Evolutionary conservation across 2,329 filamentous ascomycete species (phyloP).

Genomic region (Hypoxylon sp.): DNA sequence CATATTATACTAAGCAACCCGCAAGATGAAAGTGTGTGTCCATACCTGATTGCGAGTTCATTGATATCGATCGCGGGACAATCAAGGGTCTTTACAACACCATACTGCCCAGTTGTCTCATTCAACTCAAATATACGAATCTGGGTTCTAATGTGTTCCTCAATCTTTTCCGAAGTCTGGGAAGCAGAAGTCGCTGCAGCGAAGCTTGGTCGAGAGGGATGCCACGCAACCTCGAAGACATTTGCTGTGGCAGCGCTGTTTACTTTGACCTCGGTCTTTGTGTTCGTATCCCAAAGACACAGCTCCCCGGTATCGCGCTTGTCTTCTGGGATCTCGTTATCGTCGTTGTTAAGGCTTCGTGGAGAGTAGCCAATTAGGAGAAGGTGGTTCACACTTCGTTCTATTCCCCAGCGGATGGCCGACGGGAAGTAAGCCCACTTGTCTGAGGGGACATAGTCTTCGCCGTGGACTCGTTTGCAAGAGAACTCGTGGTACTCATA

Average conservation of each 20-base stretch:
- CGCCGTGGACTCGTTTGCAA: constrained; percentile 53
- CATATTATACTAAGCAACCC: background rate
- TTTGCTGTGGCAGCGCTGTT: constrained; percentile 69
- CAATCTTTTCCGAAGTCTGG: constrained; percentile 58
- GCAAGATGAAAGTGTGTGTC: constrained; percentile 3
- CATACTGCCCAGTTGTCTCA: constrained; percentile 56
- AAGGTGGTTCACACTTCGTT: constrained; percentile 62
- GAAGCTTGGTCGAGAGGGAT: constrained; percentile 68
- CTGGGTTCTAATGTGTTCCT: constrained; percentile 67
- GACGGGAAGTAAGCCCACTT: constrained; percentile 75
- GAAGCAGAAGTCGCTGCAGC: constrained; percentile 70
- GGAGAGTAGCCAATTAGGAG: constrained; percentile 75
- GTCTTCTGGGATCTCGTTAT: constrained; percentile 71
- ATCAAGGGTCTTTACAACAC: constrained; percentile 69
- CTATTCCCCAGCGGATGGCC: constrained; percentile 73
- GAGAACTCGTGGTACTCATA: constrained; percentile 52
- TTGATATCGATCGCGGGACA: constrained; percentile 74
- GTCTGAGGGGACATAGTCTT: constrained; percentile 56
- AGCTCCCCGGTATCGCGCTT: constrained; percentile 72
- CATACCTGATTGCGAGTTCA: constrained; percentile 69
- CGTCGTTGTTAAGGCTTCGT: constrained; percentile 66
- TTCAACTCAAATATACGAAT: constrained; percentile 67
- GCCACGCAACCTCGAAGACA: constrained; percentile 76
- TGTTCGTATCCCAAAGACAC: constrained; percentile 69
- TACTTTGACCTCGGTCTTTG: constrained; percentile 62